Base-by-base conservation (phyloP, 768 basidiomycete species). In the Leccinum truebloodii region DNA sequence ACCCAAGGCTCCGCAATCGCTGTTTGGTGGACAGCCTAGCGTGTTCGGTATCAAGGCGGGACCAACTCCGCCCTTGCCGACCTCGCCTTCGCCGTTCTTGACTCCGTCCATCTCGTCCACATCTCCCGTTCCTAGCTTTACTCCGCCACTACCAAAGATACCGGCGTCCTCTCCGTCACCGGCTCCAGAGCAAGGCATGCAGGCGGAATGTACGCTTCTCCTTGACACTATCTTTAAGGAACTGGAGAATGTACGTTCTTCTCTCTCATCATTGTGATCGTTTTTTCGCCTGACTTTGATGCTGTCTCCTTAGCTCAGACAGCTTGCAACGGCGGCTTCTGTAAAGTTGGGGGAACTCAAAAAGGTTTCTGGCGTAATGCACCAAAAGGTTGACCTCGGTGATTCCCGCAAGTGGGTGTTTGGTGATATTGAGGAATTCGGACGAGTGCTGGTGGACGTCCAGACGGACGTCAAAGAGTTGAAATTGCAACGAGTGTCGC, bases 131-230 rank as follows among this genome's bases (percentile, higher is more conserved):
- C 48, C 63, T 28, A 53, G 65, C 26, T 32, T 54, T 5, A 52
- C 60, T 5, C 60, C 55, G 5, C 57, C 62, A 0, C 13, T 26
- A 4, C 39, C 63, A 12, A 62, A 22, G n/a, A 16, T 52, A 4
- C 53, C 54, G 12, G 26, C 24, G 26, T 59, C 65, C 1, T 50
- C 56, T 12, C 58, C 60, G 18, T 22, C 64, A 24, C 64, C 70
- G 60, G 74, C 58, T 60, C 78, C 59, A 61, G 81, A 86, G 60
- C 81, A 84, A 57, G 86, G 87, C 10, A 84, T 94, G 82, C 88
- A 90, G 65, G 78, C 79, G 18, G 86, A 92, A 67, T 87, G 87
- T 63, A 65, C 70, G 3, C 51, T 78, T 35, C 76, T 94, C 35
- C 77, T 86, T 46, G 57, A 63, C 2, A 73, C 69, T 13, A 70